Base-by-base conservation (phyloP, 148 eudicot genomes). In the Nepenthes gracilis region DNA sequence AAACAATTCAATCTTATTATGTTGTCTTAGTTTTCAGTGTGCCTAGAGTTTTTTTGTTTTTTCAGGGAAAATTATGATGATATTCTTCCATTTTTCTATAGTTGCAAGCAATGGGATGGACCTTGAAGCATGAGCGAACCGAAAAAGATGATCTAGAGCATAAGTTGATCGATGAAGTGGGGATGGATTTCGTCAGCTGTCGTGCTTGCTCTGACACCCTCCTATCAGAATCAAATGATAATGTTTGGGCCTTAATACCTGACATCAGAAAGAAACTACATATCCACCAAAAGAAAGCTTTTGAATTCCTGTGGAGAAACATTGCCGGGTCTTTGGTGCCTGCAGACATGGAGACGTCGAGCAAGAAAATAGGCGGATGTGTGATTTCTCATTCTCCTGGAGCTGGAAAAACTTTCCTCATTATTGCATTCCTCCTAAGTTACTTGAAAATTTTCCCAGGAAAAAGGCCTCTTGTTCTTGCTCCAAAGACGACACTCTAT, bases 341-440 rank as follows among this genome's bases (percentile, higher is more conserved):
- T 33, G 64, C 85, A 9, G 68, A 75, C 55, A 93, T 93, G 96
- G 84, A 82, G 66, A 62, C 85, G 1, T 70, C 76, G 10, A 61
- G 70, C 64, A 78, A 83, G 62, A 78, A 80, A 36, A 70, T 88
- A 15, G 96, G 99, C 45, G 99, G 99, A 11, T 93, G 99, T 77
- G 99, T 82, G 33, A 86, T 93, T 43, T 93, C 99, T 54, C 99
- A 93, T 72, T 49, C 99, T 59, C 99, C 99, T 1, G 99, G 99
- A 57, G 99, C 99, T 0, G 99, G 99, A 0, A 93, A 93, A 72
- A 93, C 99, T 11, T 70, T 93, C 55, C 87, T 93, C 35, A 88
- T 93, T 55, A 93, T 93, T 32, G 80, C 99, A 6, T 93, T 93
- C 57, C 90, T 93, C 5, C 88, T 84, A 2, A 93, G 99, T 72